Base-by-base conservation (phyloP, 2,329 filamentous ascomycete species). In the Myriosclerotinia scirpicola region DNA sequence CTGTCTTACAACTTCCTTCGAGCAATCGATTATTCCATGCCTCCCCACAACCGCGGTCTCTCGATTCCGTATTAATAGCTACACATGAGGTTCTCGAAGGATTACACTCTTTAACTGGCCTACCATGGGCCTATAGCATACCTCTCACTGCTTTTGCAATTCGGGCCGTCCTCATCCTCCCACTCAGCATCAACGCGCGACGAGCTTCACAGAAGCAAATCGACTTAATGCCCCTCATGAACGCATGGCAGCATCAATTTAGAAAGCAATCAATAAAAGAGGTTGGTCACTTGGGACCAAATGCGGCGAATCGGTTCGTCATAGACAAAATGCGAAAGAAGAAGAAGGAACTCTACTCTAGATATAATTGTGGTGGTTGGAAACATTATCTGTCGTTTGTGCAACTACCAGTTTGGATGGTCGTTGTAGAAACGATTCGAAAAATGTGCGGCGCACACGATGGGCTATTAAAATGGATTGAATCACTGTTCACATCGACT, bases 41-140 rank as follows among this genome's bases (percentile, higher is more conserved):
- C 26, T 80, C 83, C 42, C 77, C 78, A 54, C 77, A 75, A 53
- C 72, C 76, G 15, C 77, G 76, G 54, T 76, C 80, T 67, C 71
- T 83, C 69, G 79, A 81, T 68, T 75, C 79, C 64, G 71, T 79
- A 52, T 71, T 84, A 55, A 75, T 77, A 54, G 72, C 78, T 40
- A 80, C 83, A 3, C 80, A 83, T 69, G 75, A 76, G 60, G 73
- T 83, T 67, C 77, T 86, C 64, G 77, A 81, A 65, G 71, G 77
- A 36, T 71, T 92, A 77, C 83, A 87, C 72, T 74, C 74, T 30
- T 14, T 78, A 52, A 80, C 78, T 20, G 77, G 79, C 54, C 77
- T 87, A 2, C 79, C 84, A 65, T 88, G 85, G 85, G 81, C 77
- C 9, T 77, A 79, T 15, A 81, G 82, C 26, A 80, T 88, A 53